Percentiles rank a stretch among this genome's conserved stretches.
These are phyloP conservation scores for Vigna angularis DNA, from an alignment of 306 rosid species.

Conservation along the genomic window DNA sequence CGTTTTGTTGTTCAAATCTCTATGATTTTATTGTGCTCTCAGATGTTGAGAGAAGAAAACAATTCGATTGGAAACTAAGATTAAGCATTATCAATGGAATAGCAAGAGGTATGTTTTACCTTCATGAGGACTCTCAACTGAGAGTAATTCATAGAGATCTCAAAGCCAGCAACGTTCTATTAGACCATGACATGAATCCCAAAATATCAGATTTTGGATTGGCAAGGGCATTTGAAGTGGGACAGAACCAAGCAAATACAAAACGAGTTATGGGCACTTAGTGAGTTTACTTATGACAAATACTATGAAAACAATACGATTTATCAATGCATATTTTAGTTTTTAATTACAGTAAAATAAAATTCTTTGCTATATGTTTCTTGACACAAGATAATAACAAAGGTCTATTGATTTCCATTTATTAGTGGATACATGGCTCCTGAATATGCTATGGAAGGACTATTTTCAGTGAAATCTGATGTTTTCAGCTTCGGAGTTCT, in stretches of 20 bases:
- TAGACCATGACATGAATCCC: constrained; percentile 3
- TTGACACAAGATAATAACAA: background rate
- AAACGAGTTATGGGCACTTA: background rate
- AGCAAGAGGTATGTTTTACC: background rate
- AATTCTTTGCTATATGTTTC: background rate
- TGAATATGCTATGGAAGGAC: constrained; percentile 49
- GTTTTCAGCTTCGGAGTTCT: constrained; percentile 46
- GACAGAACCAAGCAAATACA: background rate
- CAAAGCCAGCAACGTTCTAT: background rate
- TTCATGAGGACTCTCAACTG: background rate
- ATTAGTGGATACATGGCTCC: constrained; percentile 61
- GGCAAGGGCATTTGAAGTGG: background rate
- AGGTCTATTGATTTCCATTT: constrained; percentile 3
- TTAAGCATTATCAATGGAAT: constrained; percentile 16
- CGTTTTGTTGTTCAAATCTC: background rate
- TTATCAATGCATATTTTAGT: background rate
- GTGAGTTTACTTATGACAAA: background rate
- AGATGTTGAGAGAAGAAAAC: constrained; percentile 24
- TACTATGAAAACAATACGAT: background rate
- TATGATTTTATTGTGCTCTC: background rate
- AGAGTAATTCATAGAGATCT: constrained; percentile 5
- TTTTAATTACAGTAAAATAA: background rate
- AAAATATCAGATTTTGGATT: constrained; percentile 11
- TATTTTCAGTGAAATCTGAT: background rate
- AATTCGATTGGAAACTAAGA: constrained; percentile 4